phyloP scores from a whole-genome alignment of 1,284 basidiomycete species.

The Ceratobasidium sp. region DNA sequence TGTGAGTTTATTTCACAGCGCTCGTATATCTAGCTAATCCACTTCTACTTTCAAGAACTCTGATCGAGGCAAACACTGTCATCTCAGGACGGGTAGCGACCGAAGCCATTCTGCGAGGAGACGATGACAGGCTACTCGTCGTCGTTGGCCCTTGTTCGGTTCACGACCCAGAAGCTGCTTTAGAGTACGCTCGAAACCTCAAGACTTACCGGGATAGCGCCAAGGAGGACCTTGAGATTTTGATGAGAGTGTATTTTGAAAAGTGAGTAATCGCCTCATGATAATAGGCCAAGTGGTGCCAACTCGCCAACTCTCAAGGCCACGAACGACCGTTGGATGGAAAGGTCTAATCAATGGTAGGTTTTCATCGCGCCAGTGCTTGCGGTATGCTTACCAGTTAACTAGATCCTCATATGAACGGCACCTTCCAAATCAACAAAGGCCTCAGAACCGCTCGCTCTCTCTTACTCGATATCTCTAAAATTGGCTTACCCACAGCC shows the following conservation, averaged over 20 bases:
- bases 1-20: conserved; percentile 62
- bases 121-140: conserved; percentile 88
- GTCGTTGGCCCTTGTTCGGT: conserved; percentile 98
- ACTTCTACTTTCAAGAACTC: conserved; percentile 61
- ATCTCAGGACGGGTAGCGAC: conserved; percentile 81
- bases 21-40: not conserved
- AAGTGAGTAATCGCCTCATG: conserved; percentile 62
- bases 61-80: conserved; percentile 81
- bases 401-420: conserved; percentile 82
- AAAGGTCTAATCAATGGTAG: conserved; percentile 92
- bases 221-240: conserved; percentile 89
- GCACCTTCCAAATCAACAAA: conserved; percentile 92
- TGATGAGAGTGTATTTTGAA: conserved; percentile 98
- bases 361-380: no score
- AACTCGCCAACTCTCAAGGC: conserved; percentile 57
- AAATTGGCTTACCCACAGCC: conserved; percentile 86
- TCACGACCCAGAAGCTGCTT: conserved; percentile 88
- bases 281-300: not conserved
- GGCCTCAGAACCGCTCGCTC: conserved; percentile 92
- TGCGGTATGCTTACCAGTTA: not conserved
- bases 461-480: conserved; percentile 88
- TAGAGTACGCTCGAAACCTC: conserved; percentile 88
- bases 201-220: conserved; percentile 84
- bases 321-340: conserved; percentile 97
- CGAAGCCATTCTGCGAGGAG: conserved; percentile 83